phyloP scores from a whole-genome alignment of 176 grass and related monocot species.

The Tuctoria greenei region DNA sequence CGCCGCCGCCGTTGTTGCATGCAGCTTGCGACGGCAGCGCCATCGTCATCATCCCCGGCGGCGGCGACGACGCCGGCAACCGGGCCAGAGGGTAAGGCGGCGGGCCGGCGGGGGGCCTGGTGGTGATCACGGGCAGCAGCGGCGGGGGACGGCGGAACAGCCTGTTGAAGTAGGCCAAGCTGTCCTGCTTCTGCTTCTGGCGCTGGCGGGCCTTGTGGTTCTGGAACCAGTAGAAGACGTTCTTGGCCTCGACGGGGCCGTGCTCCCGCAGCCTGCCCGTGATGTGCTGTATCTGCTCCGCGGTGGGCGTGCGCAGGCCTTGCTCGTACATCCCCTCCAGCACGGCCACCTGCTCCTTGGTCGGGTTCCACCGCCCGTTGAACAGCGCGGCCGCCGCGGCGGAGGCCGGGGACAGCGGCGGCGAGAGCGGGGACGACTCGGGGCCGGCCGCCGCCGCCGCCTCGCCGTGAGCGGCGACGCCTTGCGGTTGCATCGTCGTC shows the following conservation, averaged over 20 bases:
- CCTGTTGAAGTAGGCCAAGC: conserved; percentile 70
- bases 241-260: conserved; percentile 82
- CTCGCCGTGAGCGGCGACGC: background rate
- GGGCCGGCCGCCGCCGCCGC: background rate
- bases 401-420: conserved; percentile 12
- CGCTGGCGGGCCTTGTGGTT: conserved; percentile 83
- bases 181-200: conserved; percentile 77
- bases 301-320: conserved; percentile 64
- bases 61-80: background rate
- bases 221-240: conserved; percentile 99
- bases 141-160: conserved; percentile 49
- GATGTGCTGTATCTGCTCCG: conserved; percentile 82
- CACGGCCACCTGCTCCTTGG: conserved; percentile 74
- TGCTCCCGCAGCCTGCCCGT: conserved; percentile 62
- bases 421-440: background rate
- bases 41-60: no score
- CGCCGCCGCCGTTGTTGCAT: conserved; percentile 14
- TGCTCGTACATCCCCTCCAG: conserved; percentile 72
- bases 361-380: conserved; percentile 68
- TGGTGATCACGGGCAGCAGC: conserved; percentile 31
- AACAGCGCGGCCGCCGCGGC: background rate
- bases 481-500: conserved; percentile 21
- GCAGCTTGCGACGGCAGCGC: background rate
- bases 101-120: background rate
- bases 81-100: background rate